phyloP scores from a whole-genome alignment of 2,329 filamentous ascomycete species.

The Xylaria sp. region DNA sequence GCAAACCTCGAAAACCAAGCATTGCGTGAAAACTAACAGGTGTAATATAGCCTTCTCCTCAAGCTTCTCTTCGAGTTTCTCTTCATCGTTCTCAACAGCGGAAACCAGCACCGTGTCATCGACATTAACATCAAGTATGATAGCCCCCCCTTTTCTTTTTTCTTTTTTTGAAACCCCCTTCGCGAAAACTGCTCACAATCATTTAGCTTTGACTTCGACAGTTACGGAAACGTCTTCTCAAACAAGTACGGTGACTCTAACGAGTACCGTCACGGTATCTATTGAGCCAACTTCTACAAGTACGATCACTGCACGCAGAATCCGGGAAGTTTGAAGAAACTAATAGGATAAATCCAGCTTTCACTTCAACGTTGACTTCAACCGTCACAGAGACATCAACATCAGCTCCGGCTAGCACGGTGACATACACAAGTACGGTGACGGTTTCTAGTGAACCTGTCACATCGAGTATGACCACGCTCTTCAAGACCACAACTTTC shows the following conservation, averaged over 20 bases:
- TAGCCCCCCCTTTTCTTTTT: no score
- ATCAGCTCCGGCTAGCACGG: background rate
- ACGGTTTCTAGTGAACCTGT: background rate
- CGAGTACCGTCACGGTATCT: no score
- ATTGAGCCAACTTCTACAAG: no score
- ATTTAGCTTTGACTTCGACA: no score
- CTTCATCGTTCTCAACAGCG: no score
- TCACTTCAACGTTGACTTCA: background rate
- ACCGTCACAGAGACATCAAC: constrained; percentile 2
- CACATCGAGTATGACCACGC: constrained; percentile 1
- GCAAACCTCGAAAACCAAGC: background rate
- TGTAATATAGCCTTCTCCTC: background rate
- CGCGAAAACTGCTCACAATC: no score
- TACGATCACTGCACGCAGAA: background rate
- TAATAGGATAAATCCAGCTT: background rate
- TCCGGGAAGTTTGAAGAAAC: background rate
- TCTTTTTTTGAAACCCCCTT: no score
- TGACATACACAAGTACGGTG: constrained; percentile 2
- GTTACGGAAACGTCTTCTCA: no score
- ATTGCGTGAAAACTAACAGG: background rate
- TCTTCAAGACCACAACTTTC: no score
- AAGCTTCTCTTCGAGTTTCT: background rate
- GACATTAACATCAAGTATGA: no score
- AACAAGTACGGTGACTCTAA: no score
- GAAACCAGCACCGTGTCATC: no score